A percentile compares a stretch with the other conserved stretches of the same genome.
phyloP scores from a whole-genome alignment of 2,329 filamentous ascomycete genomes.

The Talaromyces verruculosus region DNA sequence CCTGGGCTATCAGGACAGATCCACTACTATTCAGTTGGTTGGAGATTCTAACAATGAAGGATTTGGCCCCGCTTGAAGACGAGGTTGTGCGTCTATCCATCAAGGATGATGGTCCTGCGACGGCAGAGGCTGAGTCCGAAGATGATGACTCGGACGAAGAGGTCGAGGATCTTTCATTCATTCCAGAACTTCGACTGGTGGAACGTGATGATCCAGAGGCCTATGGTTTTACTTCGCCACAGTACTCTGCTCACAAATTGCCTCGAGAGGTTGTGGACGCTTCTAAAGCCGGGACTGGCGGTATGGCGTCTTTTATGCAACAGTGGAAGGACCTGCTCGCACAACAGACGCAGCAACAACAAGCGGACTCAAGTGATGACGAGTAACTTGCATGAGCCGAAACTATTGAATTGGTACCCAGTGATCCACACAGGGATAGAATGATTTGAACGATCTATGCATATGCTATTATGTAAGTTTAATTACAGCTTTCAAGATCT shows the following conservation, averaged over 20 bases:
- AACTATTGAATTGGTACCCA: not conserved
- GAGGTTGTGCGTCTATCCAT: slow-evolving; percentile 40
- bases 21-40: slow-evolving; percentile 85
- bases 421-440: not conserved
- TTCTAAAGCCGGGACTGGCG: slow-evolving; percentile 65
- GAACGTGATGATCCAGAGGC: slow-evolving; percentile 83
- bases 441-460: not conserved
- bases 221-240: slow-evolving; percentile 78
- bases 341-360: slow-evolving; percentile 43
- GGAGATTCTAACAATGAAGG: slow-evolving; percentile 72
- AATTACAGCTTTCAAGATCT: slow-evolving; percentile 24
- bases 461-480: not conserved
- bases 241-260: slow-evolving; percentile 93
- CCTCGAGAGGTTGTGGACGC: slow-evolving; percentile 86
- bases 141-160: slow-evolving; percentile 46
- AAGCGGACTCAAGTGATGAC: slow-evolving; percentile 39
- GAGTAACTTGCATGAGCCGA: slow-evolving; percentile 8
- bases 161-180: slow-evolving; percentile 51
- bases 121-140: not conserved
- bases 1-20: slow-evolving; percentile 88
- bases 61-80: slow-evolving; percentile 37
- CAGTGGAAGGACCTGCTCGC: slow-evolving; percentile 66
- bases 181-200: slow-evolving; percentile 79
- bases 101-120: slow-evolving; percentile 21
- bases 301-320: slow-evolving; percentile 75